Conservation (phyloP, 768 basidiomycete species). For the Lentinula raphanica region DNA sequence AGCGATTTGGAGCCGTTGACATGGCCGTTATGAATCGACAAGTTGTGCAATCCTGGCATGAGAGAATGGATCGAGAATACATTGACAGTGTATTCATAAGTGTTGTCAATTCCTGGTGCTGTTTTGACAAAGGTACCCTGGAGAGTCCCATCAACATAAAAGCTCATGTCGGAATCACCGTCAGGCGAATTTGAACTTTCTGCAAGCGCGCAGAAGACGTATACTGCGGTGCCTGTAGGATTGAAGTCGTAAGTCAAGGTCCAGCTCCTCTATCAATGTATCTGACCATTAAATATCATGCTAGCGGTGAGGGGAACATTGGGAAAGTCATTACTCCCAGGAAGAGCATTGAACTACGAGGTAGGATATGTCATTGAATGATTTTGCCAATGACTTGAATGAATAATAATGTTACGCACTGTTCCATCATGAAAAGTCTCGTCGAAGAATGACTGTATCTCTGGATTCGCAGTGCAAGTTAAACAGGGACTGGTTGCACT, state of each 20-base stretch:
- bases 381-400: too few species aligned
- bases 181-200: slow-evolving; percentile 17
- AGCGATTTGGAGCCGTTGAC: slow-evolving; percentile 22
- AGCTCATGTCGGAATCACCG: slow-evolving; percentile 27
- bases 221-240: slow-evolving; percentile 36
- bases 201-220: slow-evolving; percentile 35
- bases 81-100: slow-evolving; percentile 28
- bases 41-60: slow-evolving; percentile 21
- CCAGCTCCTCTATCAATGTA: not conserved
- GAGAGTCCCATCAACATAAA: slow-evolving; percentile 26
- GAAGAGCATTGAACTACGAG: slow-evolving; percentile 11
- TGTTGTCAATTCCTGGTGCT: slow-evolving; percentile 10
- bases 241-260: not conserved
- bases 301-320: slow-evolving; percentile 22
- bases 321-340: slow-evolving; percentile 12
- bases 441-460: slow-evolving; percentile 8
- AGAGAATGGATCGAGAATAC: slow-evolving; percentile 29
- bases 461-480: slow-evolving; percentile 15
- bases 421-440: slow-evolving; percentile 22
- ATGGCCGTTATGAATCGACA: slow-evolving; percentile 30
- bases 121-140: slow-evolving; percentile 17
- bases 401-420: not conserved
- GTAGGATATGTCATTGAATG: not conserved
- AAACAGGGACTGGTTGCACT: slow-evolving; percentile 11
- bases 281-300: slow-evolving; percentile 29